Evolutionary conservation across 257 asterid genomes (phyloP), one percentile per base, ranked within the genome.

Genomic region (Knoxia roxburghii): DNA sequence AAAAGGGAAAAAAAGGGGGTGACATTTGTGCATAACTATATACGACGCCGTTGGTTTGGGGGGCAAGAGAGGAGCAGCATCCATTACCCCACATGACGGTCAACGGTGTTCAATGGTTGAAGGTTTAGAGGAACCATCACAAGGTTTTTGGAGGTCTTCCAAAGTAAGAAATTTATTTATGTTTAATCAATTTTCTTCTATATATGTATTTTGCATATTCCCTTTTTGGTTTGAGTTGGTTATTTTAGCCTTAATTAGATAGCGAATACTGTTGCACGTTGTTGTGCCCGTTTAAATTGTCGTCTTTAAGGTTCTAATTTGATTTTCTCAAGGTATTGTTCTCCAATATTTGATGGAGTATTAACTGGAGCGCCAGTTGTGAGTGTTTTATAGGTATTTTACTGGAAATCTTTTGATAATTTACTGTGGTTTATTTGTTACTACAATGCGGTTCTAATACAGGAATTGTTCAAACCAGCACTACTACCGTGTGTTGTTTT

Each of bases 111-210:
- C 23, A 24, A 18, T 50, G 70, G 17, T 52, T 24, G 62, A 37
- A 35, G 35, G 71, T 35, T 35, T 67, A 50, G 62, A 7, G 40
- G 61, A 51, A 35, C 61, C 51, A 26, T 66, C 70, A 41, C 32
- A 13, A 51, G 37, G 33, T 66, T 33, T 61, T 66, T 29, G 45
- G 61, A 52, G 70, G 33, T 50, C 48, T 9, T 35, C 52, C 12
- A 67, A 67, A 39, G 71, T 51, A 65, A n/a, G 52, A 0, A 35
- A 33, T 37, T 23, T 35, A 51, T 1, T 39, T 12, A 2, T 30
- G 3, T 0, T 24, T 18, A n/a, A n/a, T n/a, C n/a, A n/a, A n/a
- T 46, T 45, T 18, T 6, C 29, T 1, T 30, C 26, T 13, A 48
- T 48, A 13, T 6, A 18, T 20, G 12, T 20, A 4, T 37, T 17